Evolutionary conservation across 768 basidiomycete genomes (phyloP).

Genomic region (Mycena galericulata): DNA sequence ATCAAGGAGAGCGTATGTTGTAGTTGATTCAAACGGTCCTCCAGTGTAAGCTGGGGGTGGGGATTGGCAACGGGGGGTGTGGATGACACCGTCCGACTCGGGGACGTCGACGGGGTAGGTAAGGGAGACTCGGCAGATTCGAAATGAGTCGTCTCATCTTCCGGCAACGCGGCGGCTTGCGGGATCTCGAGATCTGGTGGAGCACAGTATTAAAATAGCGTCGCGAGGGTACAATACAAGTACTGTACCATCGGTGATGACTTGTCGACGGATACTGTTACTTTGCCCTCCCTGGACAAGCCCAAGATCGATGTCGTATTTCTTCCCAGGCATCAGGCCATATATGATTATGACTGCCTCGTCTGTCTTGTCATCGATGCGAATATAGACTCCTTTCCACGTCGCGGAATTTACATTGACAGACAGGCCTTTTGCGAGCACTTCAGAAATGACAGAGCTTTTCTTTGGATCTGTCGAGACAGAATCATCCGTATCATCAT

Average conservation of each 20-base stretch:
- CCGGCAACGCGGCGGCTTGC: constrained; percentile 33
- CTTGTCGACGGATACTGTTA: constrained; percentile 65
- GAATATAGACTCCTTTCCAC: constrained; percentile 85
- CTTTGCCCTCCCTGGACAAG: constrained; percentile 72
- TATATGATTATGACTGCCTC: constrained; percentile 94
- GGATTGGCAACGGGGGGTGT: constrained; percentile 46
- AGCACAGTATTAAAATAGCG: constrained; percentile 8
- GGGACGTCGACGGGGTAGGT: constrained; percentile 57
- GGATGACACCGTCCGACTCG: constrained; percentile 42
- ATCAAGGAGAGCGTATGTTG: constrained; percentile 74
- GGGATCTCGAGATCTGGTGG: constrained; percentile 29
- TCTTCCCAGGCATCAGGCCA: constrained; percentile 87
- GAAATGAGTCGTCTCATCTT: constrained; percentile 49
- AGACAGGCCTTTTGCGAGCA: constrained; percentile 78
- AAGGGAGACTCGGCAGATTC: constrained; percentile 48
- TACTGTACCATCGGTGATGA: constrained; percentile 72
- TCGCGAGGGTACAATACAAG: constrained; percentile 22
- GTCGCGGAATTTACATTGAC: constrained; percentile 84
- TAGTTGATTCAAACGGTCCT: constrained; percentile 76
- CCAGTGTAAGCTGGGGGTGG: constrained; percentile 61
- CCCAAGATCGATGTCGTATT: constrained; percentile 90
- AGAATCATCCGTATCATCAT: constrained; percentile 46
- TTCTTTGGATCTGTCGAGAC: constrained; percentile 40
- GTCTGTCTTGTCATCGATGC: constrained; percentile 83
- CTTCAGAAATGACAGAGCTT: constrained; percentile 68